Evolutionary conservation across 1,284 basidiomycete species (phyloP), one percentile per base, ranked within the genome.

Genomic region (Papiliotrema fonsecae): DNA sequence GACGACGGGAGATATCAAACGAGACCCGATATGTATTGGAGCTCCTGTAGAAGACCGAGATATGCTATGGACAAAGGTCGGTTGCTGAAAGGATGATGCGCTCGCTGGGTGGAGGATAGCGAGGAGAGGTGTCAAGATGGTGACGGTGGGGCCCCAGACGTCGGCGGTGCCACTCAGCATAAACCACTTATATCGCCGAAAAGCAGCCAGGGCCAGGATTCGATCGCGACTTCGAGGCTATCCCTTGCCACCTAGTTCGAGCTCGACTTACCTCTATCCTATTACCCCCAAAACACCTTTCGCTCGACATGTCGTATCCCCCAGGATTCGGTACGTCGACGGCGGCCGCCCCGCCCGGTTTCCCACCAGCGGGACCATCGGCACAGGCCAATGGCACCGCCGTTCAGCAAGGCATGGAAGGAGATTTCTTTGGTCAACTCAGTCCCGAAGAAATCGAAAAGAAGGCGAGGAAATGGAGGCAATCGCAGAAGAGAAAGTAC

Each of bases 401-500:
- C 25, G 28, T 41, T 46, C 45, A 41, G 36, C 39, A 43, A 51
- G 60, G 52, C 3, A 67, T 67, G 67, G 70, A 70, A 42, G 70
- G 70, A 32, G 62, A 70, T 54, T 71, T 72, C 45, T 67, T 70
- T 47, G 68, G 67, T 32, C 61, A 66, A 32, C 54, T 75, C 34
- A 63, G 66, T 37, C 62, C 61, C 16, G 69, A 65, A n/a, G 71
- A 75, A 52, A 69, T 75, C 50, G 70, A 68, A 50, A 71, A 70
- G 55, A 75, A 75, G 64, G 68, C 69, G 16, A 63, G 68, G 49
- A 75, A 75, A 63, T 75, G 74, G 74, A 60, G 73, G 42, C 60
- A 64, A 48, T 52, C 49, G 16, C 71, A 73, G 57, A 69, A 67
- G 55, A 68, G 61, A 53, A 56, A 67, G 36, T 75, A 68, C 56